phyloP scores from a whole-genome alignment of 805 yeast genomes.

The Wickerhamiella vanderwaltii region DNA sequence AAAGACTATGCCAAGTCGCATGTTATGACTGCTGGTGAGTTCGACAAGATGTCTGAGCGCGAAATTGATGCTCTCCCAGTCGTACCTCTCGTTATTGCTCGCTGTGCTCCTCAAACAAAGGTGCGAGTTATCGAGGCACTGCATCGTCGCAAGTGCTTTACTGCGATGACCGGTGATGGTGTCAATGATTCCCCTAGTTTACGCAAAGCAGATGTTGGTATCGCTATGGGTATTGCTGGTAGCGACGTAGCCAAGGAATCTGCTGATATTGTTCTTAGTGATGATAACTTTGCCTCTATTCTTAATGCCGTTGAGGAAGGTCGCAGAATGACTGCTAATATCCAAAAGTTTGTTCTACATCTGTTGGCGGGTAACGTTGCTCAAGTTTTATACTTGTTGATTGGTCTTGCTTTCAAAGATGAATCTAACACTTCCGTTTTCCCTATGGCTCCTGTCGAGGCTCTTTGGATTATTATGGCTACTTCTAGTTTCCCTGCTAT shows the following conservation, averaged over 20 bases:
- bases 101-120: conserved; percentile 75
- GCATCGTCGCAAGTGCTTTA: conserved; percentile 48
- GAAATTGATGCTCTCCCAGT: conserved; percentile 52
- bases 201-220: conserved; percentile 68
- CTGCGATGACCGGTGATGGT: conserved; percentile 81
- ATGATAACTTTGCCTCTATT: conserved; percentile 70
- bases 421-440: conserved; percentile 56
- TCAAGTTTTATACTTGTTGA: conserved; percentile 53
- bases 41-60: conserved; percentile 49
- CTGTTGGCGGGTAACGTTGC: conserved; percentile 62
- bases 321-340: conserved; percentile 64
- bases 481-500: conserved; percentile 76
- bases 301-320: conserved; percentile 72
- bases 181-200: conserved; percentile 71
- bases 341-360: conserved; percentile 67
- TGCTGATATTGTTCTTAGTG: conserved; percentile 61
- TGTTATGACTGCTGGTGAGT: conserved; percentile 67
- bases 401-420: conserved; percentile 64
- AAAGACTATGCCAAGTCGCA: conserved; percentile 42
- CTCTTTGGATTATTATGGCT: conserved; percentile 64
- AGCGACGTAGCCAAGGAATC: conserved; percentile 82
- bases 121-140: conserved; percentile 70
- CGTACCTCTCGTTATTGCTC: conserved; percentile 64
- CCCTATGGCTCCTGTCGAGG: conserved; percentile 71
- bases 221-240: conserved; percentile 74